Base-by-base conservation (phyloP, 140 eudicot genomes). In the Stevia rebaudiana region DNA sequence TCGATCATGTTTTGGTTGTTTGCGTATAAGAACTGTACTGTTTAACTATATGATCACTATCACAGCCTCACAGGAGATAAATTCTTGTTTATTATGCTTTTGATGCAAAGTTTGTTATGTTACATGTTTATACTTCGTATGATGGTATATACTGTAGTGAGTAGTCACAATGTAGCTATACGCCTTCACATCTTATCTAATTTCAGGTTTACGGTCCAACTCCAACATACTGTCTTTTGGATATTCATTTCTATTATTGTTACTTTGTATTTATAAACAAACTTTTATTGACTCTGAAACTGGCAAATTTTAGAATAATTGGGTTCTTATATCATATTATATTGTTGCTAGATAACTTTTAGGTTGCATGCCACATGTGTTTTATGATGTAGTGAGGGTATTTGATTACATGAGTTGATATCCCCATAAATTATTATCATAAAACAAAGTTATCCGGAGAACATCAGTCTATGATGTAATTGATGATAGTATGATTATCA, bases 31-130 rank as follows among this genome's bases (percentile, higher is more conserved):
- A 55, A 11, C 6, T 68, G 66, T 41, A 41, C 66, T 16, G 5
- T 24, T 56, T 55, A 56, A 12, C 65, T 42, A 25, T 42, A 42
- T 42, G 63, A 61, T 71, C 69, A 48, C 39, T 40, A 51, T 48
- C 57, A 53, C 16, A 24, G 44, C 30, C 39, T 48, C 57, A 53
- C 16, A 24, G 44, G 60, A 50, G 56, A 71, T 51, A 12, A 11
- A 12, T 61, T 11, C 35, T 39, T 50, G 76, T 62, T 61, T 6
- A 53, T 28, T n/a, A 41, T 62, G 64, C 36, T 50, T 50, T 50
- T 21, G 54, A 64, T 71, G 39, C 24, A 50, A 71, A 37, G 24
- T 15, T 30, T 16, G n/a, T 57, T 18, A 37, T 44, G 37, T 24
- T 30, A 13, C 28, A 17, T 44, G 24, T 44, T 28, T 4, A 28